These are phyloP conservation scores for Penicillium sclerotiorum DNA, from an alignment of 2,329 filamentous ascomycete genomes.

Conservation along the genomic window DNA sequence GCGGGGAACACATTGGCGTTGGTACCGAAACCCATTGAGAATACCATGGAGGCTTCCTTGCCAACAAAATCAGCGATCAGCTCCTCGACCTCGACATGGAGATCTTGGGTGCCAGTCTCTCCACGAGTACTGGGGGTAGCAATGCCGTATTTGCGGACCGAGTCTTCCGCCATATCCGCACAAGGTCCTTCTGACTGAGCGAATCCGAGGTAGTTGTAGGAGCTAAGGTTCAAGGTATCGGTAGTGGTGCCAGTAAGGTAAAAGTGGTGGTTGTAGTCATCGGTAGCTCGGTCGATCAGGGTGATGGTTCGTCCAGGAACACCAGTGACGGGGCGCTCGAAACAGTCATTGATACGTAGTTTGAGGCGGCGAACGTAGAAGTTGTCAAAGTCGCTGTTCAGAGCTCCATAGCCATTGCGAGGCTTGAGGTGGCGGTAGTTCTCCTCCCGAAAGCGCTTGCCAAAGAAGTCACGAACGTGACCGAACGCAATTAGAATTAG, in stretches of 20 bases:
- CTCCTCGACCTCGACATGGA: constrained; percentile 85
- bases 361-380: constrained; percentile 95
- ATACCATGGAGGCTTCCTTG: constrained; percentile 93
- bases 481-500: constrained; percentile 93
- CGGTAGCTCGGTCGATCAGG: constrained; percentile 83
- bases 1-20: constrained; percentile 93
- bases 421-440: constrained; percentile 83
- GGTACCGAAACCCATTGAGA: constrained; percentile 98
- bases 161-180: constrained; percentile 87
- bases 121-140: constrained; percentile 77
- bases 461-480: constrained; percentile 95
- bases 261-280: constrained; percentile 91
- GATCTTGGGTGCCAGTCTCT: constrained; percentile 83
- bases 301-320: constrained; percentile 95
- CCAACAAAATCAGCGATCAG: constrained; percentile 89
- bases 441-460: constrained; percentile 87
- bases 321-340: constrained; percentile 86
- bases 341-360: constrained; percentile 94
- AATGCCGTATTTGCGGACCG: constrained; percentile 81
- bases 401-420: constrained; percentile 85
- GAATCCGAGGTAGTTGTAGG: constrained; percentile 98
- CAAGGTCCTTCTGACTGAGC: constrained; percentile 97
- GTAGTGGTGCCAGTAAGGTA: constrained; percentile 86
- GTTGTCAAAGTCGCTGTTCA: constrained; percentile 98
- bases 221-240: constrained; percentile 97